Percentiles rank a stretch among this genome's conserved stretches.
Evolutionary conservation across 2,329 filamentous ascomycete species (phyloP).

Genomic region (Verticillium tricorpus): DNA sequence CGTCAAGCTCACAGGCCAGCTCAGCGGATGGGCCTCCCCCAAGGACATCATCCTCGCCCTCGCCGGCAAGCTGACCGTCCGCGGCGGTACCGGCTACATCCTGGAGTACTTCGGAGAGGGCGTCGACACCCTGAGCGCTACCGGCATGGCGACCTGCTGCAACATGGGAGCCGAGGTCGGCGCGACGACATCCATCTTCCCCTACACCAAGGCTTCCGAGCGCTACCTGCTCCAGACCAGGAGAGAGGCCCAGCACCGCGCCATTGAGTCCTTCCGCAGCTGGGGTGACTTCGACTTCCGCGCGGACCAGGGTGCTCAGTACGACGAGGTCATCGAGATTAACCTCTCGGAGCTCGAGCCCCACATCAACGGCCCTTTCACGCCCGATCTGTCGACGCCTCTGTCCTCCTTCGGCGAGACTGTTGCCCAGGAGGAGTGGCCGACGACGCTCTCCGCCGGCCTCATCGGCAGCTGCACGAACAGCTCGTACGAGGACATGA

Average conservation of each 20-base stretch:
- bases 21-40: conserved; percentile 87
- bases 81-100: conserved; percentile 89
- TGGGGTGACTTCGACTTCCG: conserved; percentile 40
- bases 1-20: conserved; percentile 75
- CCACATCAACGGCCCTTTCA: conserved; percentile 96
- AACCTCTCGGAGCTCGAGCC: conserved; percentile 87
- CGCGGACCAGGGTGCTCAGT: conserved; percentile 77
- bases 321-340: conserved; percentile 88
- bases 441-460: conserved; percentile 82
- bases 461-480: conserved; percentile 98
- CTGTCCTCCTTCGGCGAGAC: conserved; percentile 84
- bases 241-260: conserved; percentile 38
- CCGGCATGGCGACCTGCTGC: conserved; percentile 86
- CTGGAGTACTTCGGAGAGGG: conserved; percentile 93
- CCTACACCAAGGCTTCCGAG: conserved; percentile 77
- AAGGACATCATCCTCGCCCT: conserved; percentile 94
- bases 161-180: conserved; percentile 93
- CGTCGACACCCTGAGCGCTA: conserved; percentile 82
- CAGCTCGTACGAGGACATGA: conserved; percentile 99
- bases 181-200: conserved; percentile 94
- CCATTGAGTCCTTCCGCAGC: conserved; percentile 10
- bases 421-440: conserved; percentile 83
- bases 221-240: conserved; percentile 86
- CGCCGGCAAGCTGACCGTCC: conserved; percentile 84
- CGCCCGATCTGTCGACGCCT: conserved; percentile 89